phyloP scores from a whole-genome alignment of 441 rosid species.

The Erodium chrysanthum region DNA sequence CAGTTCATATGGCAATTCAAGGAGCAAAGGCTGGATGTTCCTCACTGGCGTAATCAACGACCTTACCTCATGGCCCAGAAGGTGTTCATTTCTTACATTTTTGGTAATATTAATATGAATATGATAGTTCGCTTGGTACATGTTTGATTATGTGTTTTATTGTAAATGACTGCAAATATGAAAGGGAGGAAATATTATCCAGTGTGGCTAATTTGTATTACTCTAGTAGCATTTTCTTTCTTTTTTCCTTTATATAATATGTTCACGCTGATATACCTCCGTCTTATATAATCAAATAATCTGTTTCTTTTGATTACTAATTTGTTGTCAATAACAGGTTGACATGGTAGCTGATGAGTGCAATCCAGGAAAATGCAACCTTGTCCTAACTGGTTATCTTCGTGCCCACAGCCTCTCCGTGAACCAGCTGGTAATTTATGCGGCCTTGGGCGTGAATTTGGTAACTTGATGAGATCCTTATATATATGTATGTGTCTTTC shows the following conservation, averaged over 20 bases:
- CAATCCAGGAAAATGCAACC: conserved; percentile 47
- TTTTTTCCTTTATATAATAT: neutral
- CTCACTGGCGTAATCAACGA: conserved; percentile 82
- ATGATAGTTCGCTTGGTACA: no score
- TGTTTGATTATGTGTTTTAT: neutral
- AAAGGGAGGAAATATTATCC: neutral
- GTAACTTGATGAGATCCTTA: conserved; percentile 15
- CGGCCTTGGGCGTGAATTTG: conserved; percentile 15
- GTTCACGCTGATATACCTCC: neutral
- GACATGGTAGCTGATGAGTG: conserved; percentile 41
- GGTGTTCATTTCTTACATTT: conserved; percentile 30
- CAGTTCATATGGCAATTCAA: conserved; percentile 81
- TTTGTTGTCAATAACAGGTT: conserved; percentile 29
- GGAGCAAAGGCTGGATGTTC: conserved; percentile 68
- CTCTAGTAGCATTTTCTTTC: neutral
- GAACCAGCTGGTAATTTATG: conserved; percentile 70
- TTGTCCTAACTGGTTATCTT: conserved; percentile 65
- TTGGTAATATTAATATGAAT: no score
- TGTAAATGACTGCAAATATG: neutral
- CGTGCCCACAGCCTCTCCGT: conserved; percentile 66
- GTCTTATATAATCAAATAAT: neutral
- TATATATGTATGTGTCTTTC: conserved; percentile 14
- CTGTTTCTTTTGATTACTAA: neutral
- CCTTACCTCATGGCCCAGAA: conserved; percentile 66
- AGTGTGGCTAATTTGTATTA: neutral